Conservation (phyloP, 2,329 filamentous ascomycete genomes). For the Knufia fluminis region DNA sequence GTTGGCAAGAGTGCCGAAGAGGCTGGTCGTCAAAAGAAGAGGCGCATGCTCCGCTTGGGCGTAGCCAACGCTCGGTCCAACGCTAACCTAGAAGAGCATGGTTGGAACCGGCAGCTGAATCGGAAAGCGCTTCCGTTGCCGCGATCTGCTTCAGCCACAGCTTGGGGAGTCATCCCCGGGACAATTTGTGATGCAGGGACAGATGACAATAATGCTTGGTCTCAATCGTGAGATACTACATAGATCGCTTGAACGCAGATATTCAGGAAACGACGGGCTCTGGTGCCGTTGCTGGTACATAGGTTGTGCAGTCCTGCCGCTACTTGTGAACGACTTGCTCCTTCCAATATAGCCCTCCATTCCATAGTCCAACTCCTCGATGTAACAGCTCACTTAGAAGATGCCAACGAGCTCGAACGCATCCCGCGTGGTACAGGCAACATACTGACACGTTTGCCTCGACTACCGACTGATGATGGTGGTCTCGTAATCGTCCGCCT, state of each 20-base stretch:
- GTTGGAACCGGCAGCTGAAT: background rate
- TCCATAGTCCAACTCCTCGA: too few relatives aligned
- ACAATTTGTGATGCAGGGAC: too few relatives aligned
- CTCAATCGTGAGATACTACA: background rate
- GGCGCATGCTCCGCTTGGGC: background rate
- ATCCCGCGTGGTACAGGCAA: constrained; percentile 19
- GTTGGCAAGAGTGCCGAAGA: background rate
- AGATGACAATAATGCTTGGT: background rate
- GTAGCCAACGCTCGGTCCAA: background rate
- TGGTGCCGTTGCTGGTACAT: too few relatives aligned
- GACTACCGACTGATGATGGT: constrained; percentile 19
- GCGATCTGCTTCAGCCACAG: background rate
- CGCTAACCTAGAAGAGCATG: background rate
- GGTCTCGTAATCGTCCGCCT: constrained; percentile 22
- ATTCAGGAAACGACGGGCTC: too few relatives aligned
- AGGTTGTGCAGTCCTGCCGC: too few relatives aligned
- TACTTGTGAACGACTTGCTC: too few relatives aligned
- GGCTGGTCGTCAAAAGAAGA: background rate
- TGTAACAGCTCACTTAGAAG: background rate
- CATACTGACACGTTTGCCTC: constrained; percentile 22
- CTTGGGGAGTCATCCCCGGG: background rate
- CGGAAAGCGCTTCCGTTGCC: background rate
- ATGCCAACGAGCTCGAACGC: constrained; percentile 6
- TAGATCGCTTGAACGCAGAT: background rate
- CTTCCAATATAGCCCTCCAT: too few relatives aligned